Evolutionary conservation across 805 yeast species (phyloP), one percentile per base, ranked within the genome.

Genomic region (Schizosaccharomyces japonicus): DNA sequence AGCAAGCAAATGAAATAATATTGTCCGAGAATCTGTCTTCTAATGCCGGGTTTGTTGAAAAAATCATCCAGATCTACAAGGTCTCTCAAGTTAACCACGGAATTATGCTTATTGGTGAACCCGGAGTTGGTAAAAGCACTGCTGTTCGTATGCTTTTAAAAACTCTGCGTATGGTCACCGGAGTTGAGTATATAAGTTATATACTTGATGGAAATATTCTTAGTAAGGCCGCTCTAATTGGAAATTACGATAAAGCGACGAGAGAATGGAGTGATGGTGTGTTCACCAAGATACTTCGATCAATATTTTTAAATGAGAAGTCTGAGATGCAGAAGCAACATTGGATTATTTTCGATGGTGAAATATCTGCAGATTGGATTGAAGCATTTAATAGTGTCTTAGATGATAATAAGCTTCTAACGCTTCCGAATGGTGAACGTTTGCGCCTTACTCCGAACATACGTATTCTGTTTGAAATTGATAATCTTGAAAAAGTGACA

Each of bases 211-310:
- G 94, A 1, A 84, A 85, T 55, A 80, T 80, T 0, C 52, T 81
- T 49, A 59, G 72, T 0, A 87, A 85, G 55, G 72, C 68, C 2
- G 63, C 66, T 0, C 60, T 87, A 1, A 81, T 71, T 57, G 96
- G 96, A 1, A 54, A 61, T 2, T 58, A 85, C 31, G 93, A 85
- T 53, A 60, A 69, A 1, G 68, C 81, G 0, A 84, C 95, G 0
- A 63, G 94, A 28, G 95, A 87, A 48, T 87, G 95, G 95, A 71
- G 70, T 1, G 96, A 87, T 61, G 96, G 96, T 4, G 56, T 85
- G 7, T 69, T 85, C 47, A 80, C 94, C 0, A 59, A 72, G 7
- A 67, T 78, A 5, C 55, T 87, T 39, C 64, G 96, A 52, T 66
- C 64, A 47, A 68, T 78, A 0, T n/a, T n/a, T n/a, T 58, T 57